Evolutionary conservation across 306 rosid species (phyloP), one percentile per base, ranked within the genome.

Genomic region (Ziziphus jujuba): DNA sequence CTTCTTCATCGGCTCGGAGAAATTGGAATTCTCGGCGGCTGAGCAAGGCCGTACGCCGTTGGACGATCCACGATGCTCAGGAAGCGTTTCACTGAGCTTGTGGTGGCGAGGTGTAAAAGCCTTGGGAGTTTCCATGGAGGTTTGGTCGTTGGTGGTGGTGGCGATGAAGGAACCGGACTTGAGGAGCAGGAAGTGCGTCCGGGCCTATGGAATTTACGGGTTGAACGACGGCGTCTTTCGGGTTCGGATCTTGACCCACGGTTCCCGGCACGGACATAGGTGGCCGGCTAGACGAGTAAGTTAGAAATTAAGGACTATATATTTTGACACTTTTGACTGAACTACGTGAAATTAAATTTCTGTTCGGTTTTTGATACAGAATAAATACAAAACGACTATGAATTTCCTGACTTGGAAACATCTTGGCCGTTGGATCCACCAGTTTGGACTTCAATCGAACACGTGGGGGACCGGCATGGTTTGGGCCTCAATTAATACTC

Each of bases 121-220:
- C 34, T 36, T 59, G 21, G 10, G 47, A 13, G 51, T 2, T 23
- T 49, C 55, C 20, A 24, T 22, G 20, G 23, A 22, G 72, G 56
- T 51, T 64, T 35, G 56, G 16, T 23, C 28, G 22, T 20, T 24
- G 49, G 53, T 4, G 38, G 47, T 2, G 40, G 79, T 43, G 22
- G 82, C 71, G 60, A 85, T 71, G 73, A 72, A 81, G 60, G 79
- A 72, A 6, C 82, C 84, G 12, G 77, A 22, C 31, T 33, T 53
- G 87, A 19, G 89, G 87, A 59, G 79, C 88, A 21, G 60, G 31
- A 0, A 79, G 79, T 4, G 63, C 9, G 21, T 40, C 61, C 45
- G 54, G 21, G 28, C 36, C 6, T 14, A 50, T 33, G 70, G 66
- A 9, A 49, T 65, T 63, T 7, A 24, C 50, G 40, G 65, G 73